phyloP scores from a whole-genome alignment of 2,329 filamentous ascomycete genomes.

The Fusarium goolgardi region DNA sequence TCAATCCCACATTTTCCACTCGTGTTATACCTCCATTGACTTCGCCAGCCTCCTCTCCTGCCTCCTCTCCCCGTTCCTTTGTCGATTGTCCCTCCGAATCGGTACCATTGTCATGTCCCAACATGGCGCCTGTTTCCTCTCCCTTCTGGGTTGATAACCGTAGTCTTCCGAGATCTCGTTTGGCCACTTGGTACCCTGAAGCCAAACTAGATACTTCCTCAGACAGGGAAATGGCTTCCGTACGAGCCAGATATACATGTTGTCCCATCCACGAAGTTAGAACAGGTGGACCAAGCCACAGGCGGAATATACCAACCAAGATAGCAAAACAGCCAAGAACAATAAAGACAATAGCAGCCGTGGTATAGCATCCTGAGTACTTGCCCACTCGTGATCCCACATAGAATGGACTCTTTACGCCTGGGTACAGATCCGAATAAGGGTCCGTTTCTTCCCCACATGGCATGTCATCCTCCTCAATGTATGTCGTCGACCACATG shows the following conservation, averaged over 20 bases:
- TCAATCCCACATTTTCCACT: not conserved
- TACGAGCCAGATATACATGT: constrained; percentile 2
- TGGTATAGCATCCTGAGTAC: not conserved
- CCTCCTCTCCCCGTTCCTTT: not conserved
- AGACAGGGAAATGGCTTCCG: not conserved
- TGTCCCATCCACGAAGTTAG: constrained; percentile 33
- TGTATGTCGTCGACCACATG: not conserved
- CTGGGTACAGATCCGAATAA: not conserved
- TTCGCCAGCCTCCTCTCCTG: not conserved
- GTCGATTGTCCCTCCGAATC: not conserved
- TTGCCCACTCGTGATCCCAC: not conserved
- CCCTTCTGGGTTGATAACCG: constrained; percentile 5
- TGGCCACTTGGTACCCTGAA: constrained; percentile 9
- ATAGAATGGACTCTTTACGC: not conserved
- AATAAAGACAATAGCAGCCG: constrained; percentile 10
- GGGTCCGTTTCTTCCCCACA: not conserved
- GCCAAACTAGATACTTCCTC: not conserved
- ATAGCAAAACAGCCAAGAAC: constrained; percentile 17
- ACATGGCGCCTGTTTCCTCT: not conserved
- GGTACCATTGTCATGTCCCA: not conserved
- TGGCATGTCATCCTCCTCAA: not conserved
- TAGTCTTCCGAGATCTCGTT: constrained; percentile 7
- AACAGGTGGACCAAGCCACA: constrained; percentile 21
- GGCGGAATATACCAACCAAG: not conserved
- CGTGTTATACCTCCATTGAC: not conserved